Conservation (phyloP, 371 early-diverging fungal genomes). For the Mucor sp. region DNA sequence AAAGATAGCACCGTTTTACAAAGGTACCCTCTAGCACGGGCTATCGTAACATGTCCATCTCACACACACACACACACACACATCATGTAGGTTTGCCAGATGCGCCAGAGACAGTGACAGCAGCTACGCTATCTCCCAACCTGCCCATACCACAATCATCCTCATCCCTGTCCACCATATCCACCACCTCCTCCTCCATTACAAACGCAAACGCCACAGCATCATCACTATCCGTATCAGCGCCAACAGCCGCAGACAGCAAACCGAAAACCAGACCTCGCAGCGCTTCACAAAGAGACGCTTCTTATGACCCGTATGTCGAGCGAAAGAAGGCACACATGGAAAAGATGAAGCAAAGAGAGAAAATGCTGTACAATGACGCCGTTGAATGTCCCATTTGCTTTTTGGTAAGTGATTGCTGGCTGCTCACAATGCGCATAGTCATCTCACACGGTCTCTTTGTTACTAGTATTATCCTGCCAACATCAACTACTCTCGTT, state of each 20-base stretch:
- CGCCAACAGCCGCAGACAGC: slow-evolving; percentile 1
- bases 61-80: neutral
- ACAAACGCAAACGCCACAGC: neutral
- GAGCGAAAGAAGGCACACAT: slow-evolving; percentile 35
- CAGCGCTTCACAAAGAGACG: slow-evolving; percentile 30
- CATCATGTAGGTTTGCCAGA: slow-evolving; percentile 37
- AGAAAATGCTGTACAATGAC: slow-evolving; percentile 57
- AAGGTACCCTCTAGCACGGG: slow-evolving; percentile 44
- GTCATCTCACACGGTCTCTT: neutral
- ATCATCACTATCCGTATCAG: neutral
- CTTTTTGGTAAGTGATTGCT: slow-evolving; percentile 67
- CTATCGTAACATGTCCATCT: neutral
- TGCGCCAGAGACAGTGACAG: slow-evolving; percentile 40
- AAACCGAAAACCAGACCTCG: slow-evolving; percentile 25
- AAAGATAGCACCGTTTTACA: slow-evolving; percentile 87
- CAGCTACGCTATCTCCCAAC: slow-evolving; percentile 7
- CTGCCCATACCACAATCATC: slow-evolving; percentile 26
- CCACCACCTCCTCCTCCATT: neutral
- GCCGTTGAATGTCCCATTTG: slow-evolving; percentile 94
- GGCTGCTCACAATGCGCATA: no score
- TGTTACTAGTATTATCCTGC: slow-evolving; percentile 83
- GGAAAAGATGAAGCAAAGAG: slow-evolving; percentile 38
- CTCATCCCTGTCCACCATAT: slow-evolving; percentile 10
- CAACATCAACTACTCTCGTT: slow-evolving; percentile 91
- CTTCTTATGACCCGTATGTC: slow-evolving; percentile 16